Conservation (phyloP, 371 early-diverging fungal genomes). For the Mucor lusitanicus region DNA sequence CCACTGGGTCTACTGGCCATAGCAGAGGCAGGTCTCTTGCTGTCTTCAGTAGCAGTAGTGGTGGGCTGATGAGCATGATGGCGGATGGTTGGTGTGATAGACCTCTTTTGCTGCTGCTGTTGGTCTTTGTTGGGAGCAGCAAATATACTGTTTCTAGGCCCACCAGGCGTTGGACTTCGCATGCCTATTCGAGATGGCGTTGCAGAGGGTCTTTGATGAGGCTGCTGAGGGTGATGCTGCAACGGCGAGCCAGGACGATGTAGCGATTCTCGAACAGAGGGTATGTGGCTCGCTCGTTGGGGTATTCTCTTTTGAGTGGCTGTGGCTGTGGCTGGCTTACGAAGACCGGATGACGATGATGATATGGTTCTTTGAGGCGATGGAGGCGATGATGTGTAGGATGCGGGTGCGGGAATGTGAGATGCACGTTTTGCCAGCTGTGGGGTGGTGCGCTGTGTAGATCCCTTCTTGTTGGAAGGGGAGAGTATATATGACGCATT, state of each 20-base stretch:
- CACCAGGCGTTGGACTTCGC: slow-evolving; percentile 20
- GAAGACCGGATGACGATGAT: slow-evolving; percentile 16
- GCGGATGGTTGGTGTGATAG: not conserved
- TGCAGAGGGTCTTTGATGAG: slow-evolving; percentile 1
- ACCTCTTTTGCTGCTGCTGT: not conserved
- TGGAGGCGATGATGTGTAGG: slow-evolving; percentile 22
- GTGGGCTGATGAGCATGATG: not conserved
- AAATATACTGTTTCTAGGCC: slow-evolving; percentile 15
- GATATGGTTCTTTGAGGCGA: slow-evolving; percentile 32
- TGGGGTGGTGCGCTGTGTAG: slow-evolving; percentile 17
- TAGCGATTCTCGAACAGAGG: slow-evolving; percentile 22
- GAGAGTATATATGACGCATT: slow-evolving; percentile 2
- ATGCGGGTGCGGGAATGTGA: slow-evolving; percentile 48
- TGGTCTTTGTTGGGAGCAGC: not conserved
- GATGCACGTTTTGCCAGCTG: slow-evolving; percentile 47
- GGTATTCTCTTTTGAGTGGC: slow-evolving; percentile 15
- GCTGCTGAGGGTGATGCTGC: not conserved
- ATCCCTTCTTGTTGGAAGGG: slow-evolving; percentile 7
- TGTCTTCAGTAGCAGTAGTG: not conserved
- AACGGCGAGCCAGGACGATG: slow-evolving; percentile 18
- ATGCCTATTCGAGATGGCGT: slow-evolving; percentile 20
- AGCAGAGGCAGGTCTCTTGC: not conserved
- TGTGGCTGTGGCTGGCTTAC: slow-evolving; percentile 7
- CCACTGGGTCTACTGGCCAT: slow-evolving; percentile 11
- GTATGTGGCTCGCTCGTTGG: slow-evolving; percentile 42